These are phyloP conservation scores for Puccinia hordei DNA, from an alignment of 1,284 basidiomycete genomes.

Conservation along the genomic window DNA sequence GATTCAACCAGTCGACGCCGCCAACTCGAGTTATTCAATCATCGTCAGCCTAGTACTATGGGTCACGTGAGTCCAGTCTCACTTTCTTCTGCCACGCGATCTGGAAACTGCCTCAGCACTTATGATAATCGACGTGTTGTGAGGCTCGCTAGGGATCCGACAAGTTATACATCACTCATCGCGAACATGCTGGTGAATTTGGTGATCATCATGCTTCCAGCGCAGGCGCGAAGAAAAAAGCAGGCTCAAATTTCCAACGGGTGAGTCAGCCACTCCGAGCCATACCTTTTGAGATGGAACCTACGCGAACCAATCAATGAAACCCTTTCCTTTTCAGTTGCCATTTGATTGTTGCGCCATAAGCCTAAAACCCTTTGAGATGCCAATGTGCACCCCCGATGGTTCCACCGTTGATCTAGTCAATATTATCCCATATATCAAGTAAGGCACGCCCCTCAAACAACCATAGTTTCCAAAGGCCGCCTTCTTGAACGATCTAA, in stretches of 20 bases:
- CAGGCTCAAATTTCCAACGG: slow-evolving; percentile 32
- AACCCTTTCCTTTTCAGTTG: slow-evolving; percentile 61
- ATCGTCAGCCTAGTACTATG: background rate
- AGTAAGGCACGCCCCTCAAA: slow-evolving; percentile 67
- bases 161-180: slow-evolving; percentile 78
- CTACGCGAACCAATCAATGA: background rate
- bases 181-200: slow-evolving; percentile 74
- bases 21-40: no score
- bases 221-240: slow-evolving; percentile 48
- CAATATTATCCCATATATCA: slow-evolving; percentile 70
- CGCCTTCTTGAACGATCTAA: background rate
- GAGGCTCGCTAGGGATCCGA: slow-evolving; percentile 38
- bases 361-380: slow-evolving; percentile 83
- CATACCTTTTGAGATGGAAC: background rate
- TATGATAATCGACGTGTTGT: background rate
- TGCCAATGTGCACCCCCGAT: slow-evolving; percentile 74
- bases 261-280: slow-evolving; percentile 37
- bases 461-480: slow-evolving; percentile 27
- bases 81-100: background rate
- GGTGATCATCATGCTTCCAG: slow-evolving; percentile 57
- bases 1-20: no score
- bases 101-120: background rate
- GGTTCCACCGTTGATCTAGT: slow-evolving; percentile 58
- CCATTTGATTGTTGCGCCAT: slow-evolving; percentile 90
- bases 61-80: slow-evolving; percentile 2